Percentiles rank a stretch among this genome's conserved stretches.
These are phyloP conservation scores for Pelargonium australe DNA, from an alignment of 441 rosid genomes.

Conservation along the genomic window DNA sequence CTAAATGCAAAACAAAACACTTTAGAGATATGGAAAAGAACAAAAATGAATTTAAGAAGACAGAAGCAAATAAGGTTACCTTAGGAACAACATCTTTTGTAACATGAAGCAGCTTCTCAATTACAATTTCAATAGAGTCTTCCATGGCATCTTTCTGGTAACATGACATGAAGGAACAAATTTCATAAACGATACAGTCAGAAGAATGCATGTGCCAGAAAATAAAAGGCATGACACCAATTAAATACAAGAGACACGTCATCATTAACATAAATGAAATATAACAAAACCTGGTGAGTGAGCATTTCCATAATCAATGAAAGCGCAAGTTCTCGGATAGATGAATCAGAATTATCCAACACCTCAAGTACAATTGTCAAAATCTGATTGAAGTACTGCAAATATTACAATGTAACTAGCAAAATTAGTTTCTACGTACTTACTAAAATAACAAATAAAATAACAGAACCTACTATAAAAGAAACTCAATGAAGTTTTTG, in stretches of 20 bases:
- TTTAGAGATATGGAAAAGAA: conserved; percentile 22
- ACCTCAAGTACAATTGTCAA: conserved; percentile 93
- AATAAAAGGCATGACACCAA: conserved; percentile 4
- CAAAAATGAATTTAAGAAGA: conserved; percentile 8
- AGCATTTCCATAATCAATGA: conserved; percentile 78
- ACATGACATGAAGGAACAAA: conserved; percentile 13
- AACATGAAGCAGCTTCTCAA: conserved; percentile 80
- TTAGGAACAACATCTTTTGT: conserved; percentile 56
- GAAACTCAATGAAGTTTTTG: neutral
- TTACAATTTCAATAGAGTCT: conserved; percentile 82
- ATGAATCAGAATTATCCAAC: conserved; percentile 65
- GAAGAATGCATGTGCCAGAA: neutral
- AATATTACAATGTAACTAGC: conserved; percentile 9
- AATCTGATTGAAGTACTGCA: conserved; percentile 96
- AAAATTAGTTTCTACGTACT: neutral
- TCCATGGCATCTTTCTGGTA: conserved; percentile 75
- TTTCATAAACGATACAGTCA: neutral
- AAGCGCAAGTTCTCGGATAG: conserved; percentile 69
- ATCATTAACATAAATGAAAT: neutral
- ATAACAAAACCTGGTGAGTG: conserved; percentile 59
- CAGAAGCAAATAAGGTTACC: conserved; percentile 36
- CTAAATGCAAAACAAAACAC: conserved; percentile 30
- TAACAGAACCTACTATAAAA: neutral
- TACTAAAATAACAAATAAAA: too few relatives aligned
- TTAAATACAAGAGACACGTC: conserved; percentile 3